Evolutionary conservation across 75 land plant species (phyloP), one percentile per base, ranked within the genome.

Genomic region (Pinus albicaulis): DNA sequence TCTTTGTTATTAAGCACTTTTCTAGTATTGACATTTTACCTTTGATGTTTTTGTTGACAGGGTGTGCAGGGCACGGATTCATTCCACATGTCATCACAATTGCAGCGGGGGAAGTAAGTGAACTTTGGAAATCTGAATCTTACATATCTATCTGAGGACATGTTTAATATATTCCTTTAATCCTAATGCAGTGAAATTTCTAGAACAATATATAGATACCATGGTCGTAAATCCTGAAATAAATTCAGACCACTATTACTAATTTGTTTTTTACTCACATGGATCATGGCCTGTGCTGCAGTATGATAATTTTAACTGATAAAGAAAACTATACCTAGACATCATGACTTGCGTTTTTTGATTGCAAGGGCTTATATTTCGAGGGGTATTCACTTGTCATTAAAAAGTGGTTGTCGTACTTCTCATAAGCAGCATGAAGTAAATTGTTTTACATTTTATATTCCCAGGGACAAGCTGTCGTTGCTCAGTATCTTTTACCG

Each of bases 11-110:
- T 36, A 68, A n/a, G 52, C 23, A 41, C 52, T 41, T 8, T 41
- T 52, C 7, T 3, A 68, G 41, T 68, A n/a, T 17, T 64, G 16
- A 36, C 38, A 64, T 64, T 38, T 31, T 64, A 64, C 7, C 41
- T 20, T 48, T 48, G 12, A 41, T 68, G 48, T 41, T 68, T 68
- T 68, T 68, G 3, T n/a, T 19, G n/a, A 17, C 89, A 88, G 95
- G 93, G 48, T 79, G 79, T 75, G 76, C 85, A 15, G 94, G 95
- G 59, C 94, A 89, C 62, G 86, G 88, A 36, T 89, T 93, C 74
- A 89, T 87, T 57, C 89, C 95, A 22, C 94, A 93, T 83, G 80
- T 93, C 56, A 77, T 93, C 38, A 82, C 76, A 55, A 80, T 89
- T 57, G 80, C 83, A 48, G 86, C 83, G 63, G 95, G 95, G 52